phyloP scores from a whole-genome alignment of 768 basidiomycete genomes.

The Dioszegia aurantiaca region DNA sequence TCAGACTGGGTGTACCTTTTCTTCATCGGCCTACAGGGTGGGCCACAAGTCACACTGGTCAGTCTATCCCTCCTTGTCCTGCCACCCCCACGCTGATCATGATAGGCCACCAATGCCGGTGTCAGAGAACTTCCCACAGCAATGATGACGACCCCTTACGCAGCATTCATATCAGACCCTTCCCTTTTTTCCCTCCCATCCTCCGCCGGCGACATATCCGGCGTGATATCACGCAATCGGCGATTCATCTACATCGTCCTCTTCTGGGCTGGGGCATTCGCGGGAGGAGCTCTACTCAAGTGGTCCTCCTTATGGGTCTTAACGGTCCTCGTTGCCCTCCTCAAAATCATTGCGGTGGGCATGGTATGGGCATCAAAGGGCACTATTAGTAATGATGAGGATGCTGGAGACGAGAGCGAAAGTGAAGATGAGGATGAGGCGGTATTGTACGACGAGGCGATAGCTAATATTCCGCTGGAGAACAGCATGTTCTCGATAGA shows the following conservation, averaged over 20 bases:
- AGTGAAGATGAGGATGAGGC: slow-evolving; percentile 1
- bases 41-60: slow-evolving; percentile 28
- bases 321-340: slow-evolving; percentile 15
- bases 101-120: slow-evolving; percentile 28
- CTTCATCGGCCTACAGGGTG: slow-evolving; percentile 25
- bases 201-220: not conserved
- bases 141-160: slow-evolving; percentile 41
- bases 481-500: not conserved
- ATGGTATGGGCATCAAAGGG: slow-evolving; percentile 8
- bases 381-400: not conserved
- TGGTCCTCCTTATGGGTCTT: slow-evolving; percentile 5
- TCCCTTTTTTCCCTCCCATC: slow-evolving; percentile 17
- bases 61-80: slow-evolving; percentile 8
- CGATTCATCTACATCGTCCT: slow-evolving; percentile 26
- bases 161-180: slow-evolving; percentile 32
- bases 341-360: slow-evolving; percentile 16
- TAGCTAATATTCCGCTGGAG: not conserved
- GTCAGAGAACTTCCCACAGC: slow-evolving; percentile 29
- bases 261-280: slow-evolving; percentile 28
- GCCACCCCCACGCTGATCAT: not conserved
- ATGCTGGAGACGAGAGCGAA: not conserved
- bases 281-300: slow-evolving; percentile 7
- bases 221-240: slow-evolving; percentile 19
- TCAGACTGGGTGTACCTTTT: slow-evolving; percentile 28
- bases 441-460: too few species aligned